Percentiles rank a stretch among this genome's conserved stretches.
These are phyloP conservation scores for Vicia faba DNA, from an alignment of 306 rosid species.

Conservation along the genomic window DNA sequence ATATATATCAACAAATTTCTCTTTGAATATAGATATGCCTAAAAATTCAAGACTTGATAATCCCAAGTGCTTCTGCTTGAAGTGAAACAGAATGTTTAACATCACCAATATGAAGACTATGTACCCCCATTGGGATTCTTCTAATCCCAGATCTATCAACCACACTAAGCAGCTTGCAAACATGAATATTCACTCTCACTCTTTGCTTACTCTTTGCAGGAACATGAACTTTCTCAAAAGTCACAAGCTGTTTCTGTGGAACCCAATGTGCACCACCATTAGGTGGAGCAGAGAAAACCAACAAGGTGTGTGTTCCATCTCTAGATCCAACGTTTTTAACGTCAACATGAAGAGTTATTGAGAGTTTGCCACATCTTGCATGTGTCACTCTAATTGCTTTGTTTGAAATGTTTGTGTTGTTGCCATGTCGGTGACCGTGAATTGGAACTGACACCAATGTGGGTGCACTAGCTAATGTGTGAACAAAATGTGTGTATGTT, in stretches of 20 bases:
- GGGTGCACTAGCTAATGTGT: conserved; percentile 59
- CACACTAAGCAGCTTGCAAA: conserved; percentile 76
- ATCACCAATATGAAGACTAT: conserved; percentile 64
- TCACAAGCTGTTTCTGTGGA: conserved; percentile 63
- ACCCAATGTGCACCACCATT: conserved; percentile 52
- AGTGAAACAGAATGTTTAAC: conserved; percentile 60
- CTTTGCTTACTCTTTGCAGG: conserved; percentile 48
- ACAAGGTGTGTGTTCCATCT: conserved; percentile 73
- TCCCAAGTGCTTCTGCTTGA: conserved; percentile 57
- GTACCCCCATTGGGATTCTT: conserved; percentile 75
- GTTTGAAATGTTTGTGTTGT: conserved; percentile 39
- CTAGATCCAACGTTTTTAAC: conserved; percentile 66
- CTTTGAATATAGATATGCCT: conserved; percentile 13
- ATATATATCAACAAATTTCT: conserved; percentile 35
- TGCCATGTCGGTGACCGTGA: conserved; percentile 50
- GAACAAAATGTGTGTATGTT: conserved; percentile 63
- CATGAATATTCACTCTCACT: conserved; percentile 61
- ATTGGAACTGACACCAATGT: conserved; percentile 52
- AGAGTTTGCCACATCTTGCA: conserved; percentile 63
- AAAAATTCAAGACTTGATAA: conserved; percentile 54
- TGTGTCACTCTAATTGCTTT: conserved; percentile 83
- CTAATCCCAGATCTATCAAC: conserved; percentile 75
- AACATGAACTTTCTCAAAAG: conserved; percentile 72
- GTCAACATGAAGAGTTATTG: conserved; percentile 54
- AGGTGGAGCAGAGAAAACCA: conserved; percentile 76